Conservation (phyloP, 805 yeast genomes). For the Saturnispora mendoncae region DNA sequence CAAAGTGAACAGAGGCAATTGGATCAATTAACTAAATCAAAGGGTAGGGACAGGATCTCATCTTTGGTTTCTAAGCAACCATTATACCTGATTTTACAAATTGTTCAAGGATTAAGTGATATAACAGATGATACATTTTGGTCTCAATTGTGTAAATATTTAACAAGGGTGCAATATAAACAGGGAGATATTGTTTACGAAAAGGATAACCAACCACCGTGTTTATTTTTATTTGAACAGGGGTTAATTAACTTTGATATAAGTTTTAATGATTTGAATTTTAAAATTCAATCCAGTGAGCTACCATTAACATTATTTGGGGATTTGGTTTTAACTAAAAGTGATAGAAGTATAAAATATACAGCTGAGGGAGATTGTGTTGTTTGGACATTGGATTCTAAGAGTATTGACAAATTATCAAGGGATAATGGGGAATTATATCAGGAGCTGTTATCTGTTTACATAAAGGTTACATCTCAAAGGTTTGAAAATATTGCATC, state of each 20-base stretch:
- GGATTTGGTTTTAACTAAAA: slow-evolving; percentile 35
- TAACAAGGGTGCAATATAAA: slow-evolving; percentile 29
- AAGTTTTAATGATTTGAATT: slow-evolving; percentile 31
- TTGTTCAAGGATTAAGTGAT: slow-evolving; percentile 51
- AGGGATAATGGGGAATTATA: slow-evolving; percentile 44
- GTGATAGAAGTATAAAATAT: slow-evolving; percentile 35
- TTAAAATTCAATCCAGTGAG: slow-evolving; percentile 30
- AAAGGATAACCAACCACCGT: slow-evolving; percentile 36
- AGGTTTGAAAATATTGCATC: slow-evolving; percentile 71
- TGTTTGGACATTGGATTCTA: slow-evolving; percentile 57
- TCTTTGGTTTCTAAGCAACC: slow-evolving; percentile 31
- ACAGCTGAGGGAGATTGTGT: slow-evolving; percentile 40
- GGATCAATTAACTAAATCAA: slow-evolving; percentile 19
- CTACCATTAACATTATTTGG: slow-evolving; percentile 74
- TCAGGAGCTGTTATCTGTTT: slow-evolving; percentile 55
- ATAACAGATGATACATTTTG: slow-evolving; percentile 47
- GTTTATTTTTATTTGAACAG: slow-evolving; percentile 46
- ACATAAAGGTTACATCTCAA: slow-evolving; percentile 55
- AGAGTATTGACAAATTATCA: slow-evolving; percentile 37
- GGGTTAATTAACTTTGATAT: slow-evolving; percentile 43
- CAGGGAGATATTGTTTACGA: slow-evolving; percentile 38
- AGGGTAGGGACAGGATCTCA: slow-evolving; percentile 10
- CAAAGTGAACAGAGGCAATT: slow-evolving; percentile 27
- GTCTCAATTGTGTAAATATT: slow-evolving; percentile 50
- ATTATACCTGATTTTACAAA: slow-evolving; percentile 52